Base-by-base conservation (phyloP, 2,329 filamentous ascomycete species). In the Neopestalotiopsis clavispora region DNA sequence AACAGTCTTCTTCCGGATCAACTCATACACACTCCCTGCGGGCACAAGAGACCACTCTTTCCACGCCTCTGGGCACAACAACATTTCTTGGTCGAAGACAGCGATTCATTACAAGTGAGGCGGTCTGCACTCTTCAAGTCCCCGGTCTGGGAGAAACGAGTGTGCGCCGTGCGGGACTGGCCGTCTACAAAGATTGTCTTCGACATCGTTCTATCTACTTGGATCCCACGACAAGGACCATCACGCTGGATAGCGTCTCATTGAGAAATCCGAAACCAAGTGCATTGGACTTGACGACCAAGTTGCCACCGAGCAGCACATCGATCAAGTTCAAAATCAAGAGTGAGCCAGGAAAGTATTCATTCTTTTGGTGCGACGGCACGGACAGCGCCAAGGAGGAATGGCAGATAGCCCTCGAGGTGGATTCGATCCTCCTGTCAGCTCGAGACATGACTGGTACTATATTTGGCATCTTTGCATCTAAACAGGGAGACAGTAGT, bases 371-470 rank as follows among this genome's bases (percentile, higher is more conserved):
- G 57, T 20, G 57, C 32, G 57, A 60, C 6, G 32, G 12, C 12
- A 38, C 1, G 4, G 12, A 34, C 7, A 28, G 7, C 6, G 4
- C n/a, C 17, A 23, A 60, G 28, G 28, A 7, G 7, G 57, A 20
- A 30, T 60, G 57, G 57, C 7, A 20, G 13, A 30, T 32, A 17
- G 28, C 32, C 17, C 20, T 13, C 12, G 57, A 60, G 57, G 28
- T 60, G 57, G 57, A 60, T 10, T 34, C 57, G 0, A 38, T 20
- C 0, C 57, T 60, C 28, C 30, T 60, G 23, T 60, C 57, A 9
- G 57, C 28, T 9, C 32, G 32, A 20, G 57, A 60, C 23, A 60
- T 60, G 57, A 60, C 57, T 20, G 57, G 57, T 14, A 60, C 57
- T 13, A 17, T 60, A 17, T 60, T 60, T 60, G 57, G 57, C 6